Base-by-base conservation (phyloP, 352 stramenopile genomes). In the Phytophthora uliginosa region DNA sequence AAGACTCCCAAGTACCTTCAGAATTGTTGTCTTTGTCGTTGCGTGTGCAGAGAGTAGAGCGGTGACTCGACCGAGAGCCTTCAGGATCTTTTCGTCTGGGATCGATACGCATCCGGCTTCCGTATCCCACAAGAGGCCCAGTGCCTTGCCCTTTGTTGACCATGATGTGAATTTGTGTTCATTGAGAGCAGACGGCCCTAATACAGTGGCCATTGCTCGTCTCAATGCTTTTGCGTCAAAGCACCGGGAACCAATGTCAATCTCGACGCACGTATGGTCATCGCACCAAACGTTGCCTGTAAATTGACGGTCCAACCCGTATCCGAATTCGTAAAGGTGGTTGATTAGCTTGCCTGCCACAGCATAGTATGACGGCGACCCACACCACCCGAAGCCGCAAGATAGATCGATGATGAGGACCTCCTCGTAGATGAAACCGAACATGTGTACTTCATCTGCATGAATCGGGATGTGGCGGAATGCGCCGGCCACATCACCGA, bases 241-340 rank as follows among this genome's bases (percentile, higher is more conserved):
- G n/a, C 66, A 71, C 0, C 59, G 48, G 0, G 15, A 33, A 5
- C 66, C 69, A 0, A 31, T 17, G 7, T 74, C 69, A 0, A 71
- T 15, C 36, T 83, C 72, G 6, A 78, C 59, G 18, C 65, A 78
- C 0, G 40, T 76, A 31, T 80, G 76, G 33, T 76, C 65, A 22
- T 83, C 68, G 17, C 72, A 80, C 72, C 72, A 83, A 0, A 72
- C 65, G 3, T 74, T 78, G 17, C 67, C 75, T 8, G 2, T 42
- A 7, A 66, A 57, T 13, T 36, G 15, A 15, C n/a, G 20, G 2
- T 20, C 31, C 2, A 13, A 4, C 0, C 3, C 4, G 17, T 53
- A 15, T 0, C 22, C 22, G 12, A 42, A 52, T 38, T 74, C 36
- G 50, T 74, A 79, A 0, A 71, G 2, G 12, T 66, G n/a, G 9